These are phyloP conservation scores for Rhododendron simsii DNA, from an alignment of 148 eudicot species.

Conservation along the genomic window DNA sequence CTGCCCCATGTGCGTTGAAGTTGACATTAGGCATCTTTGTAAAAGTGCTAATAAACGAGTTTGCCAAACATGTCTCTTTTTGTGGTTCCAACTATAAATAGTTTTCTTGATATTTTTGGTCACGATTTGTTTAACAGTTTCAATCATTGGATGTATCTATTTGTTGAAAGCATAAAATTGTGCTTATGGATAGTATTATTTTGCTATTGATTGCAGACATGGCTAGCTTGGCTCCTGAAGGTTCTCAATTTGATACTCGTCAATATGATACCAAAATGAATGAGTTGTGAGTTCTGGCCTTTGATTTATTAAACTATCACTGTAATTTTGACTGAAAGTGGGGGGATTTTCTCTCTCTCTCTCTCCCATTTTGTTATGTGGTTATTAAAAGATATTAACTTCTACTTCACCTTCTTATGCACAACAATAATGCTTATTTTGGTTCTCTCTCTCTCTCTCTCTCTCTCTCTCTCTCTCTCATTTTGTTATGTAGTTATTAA, in stretches of 20 bases:
- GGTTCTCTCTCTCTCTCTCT: too few relatives aligned
- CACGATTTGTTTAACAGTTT: background rate
- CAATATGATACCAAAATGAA: conserved; percentile 29
- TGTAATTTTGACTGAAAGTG: too few relatives aligned
- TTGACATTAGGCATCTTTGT: background rate
- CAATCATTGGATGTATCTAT: too few relatives aligned
- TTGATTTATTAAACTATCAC: background rate
- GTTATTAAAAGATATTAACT: too few relatives aligned
- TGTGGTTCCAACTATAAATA: background rate
- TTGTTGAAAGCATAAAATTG: background rate
- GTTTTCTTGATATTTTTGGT: background rate
- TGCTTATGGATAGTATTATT: background rate
- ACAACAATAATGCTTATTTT: background rate
- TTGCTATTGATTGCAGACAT: conserved; percentile 12
- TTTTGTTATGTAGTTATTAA: too few relatives aligned
- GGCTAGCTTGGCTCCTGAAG: conserved; percentile 22
- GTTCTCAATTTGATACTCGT: conserved; percentile 29
- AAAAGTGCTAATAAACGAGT: background rate
- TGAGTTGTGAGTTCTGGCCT: conserved; percentile 22
- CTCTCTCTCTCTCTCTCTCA: too few relatives aligned
- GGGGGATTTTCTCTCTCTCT: too few relatives aligned
- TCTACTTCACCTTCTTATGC: too few relatives aligned
- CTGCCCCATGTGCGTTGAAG: background rate
- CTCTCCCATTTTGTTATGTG: too few relatives aligned
- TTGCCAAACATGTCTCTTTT: background rate